phyloP scores from a whole-genome alignment of 257 asterid species.

The Nicotiana sylvestris region DNA sequence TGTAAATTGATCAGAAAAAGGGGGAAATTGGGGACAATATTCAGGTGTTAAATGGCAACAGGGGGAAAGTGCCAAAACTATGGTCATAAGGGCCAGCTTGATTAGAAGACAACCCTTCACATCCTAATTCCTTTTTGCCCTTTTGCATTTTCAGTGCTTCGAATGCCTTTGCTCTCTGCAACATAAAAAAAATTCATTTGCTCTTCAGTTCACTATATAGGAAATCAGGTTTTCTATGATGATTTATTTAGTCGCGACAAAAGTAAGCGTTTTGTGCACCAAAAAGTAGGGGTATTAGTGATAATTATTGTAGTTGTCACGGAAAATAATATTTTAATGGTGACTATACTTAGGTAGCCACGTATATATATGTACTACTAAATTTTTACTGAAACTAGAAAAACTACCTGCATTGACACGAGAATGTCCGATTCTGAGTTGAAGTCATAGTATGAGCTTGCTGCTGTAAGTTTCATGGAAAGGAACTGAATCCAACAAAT shows the following conservation, averaged over 20 bases:
- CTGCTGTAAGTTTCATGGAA: constrained; percentile 86
- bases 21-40: constrained; percentile 14
- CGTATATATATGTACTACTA: no score
- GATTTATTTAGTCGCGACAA: no score
- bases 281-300: no score
- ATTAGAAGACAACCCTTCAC: constrained; percentile 34
- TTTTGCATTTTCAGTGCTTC: constrained; percentile 54
- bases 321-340: no score
- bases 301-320: no score
- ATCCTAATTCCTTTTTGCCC: constrained; percentile 23
- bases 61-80: constrained; percentile 39
- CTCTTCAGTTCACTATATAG: neutral
- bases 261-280: neutral
- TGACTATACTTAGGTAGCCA: no score
- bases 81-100: constrained; percentile 34
- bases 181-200: neutral
- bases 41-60: constrained; percentile 43
- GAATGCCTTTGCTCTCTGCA: constrained; percentile 57
- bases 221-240: no score
- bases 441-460: constrained; percentile 59
- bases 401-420: constrained; percentile 50
- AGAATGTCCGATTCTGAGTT: constrained; percentile 46
- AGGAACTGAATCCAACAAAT: constrained; percentile 51
- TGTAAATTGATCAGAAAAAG: constrained; percentile 8
- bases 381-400: neutral